Percentiles rank a stretch among this genome's conserved stretches.
Conservation (phyloP, 2,329 filamentous ascomycete genomes). For the Aureobasidium subglaciale region DNA sequence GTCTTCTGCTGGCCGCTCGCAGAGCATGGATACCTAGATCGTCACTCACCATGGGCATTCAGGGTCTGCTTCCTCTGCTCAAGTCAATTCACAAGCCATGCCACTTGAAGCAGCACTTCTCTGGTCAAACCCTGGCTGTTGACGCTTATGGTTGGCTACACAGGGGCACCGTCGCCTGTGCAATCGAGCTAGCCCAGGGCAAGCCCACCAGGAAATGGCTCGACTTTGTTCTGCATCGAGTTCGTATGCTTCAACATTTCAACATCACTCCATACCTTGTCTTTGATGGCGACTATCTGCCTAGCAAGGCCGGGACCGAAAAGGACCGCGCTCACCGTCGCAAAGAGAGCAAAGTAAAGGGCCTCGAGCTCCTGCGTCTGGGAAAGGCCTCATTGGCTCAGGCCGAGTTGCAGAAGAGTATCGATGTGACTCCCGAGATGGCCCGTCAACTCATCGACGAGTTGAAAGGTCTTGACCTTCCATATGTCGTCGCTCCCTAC, state of each 20-base stretch:
- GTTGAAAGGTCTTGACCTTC: conserved; percentile 69
- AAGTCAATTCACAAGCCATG: conserved; percentile 93
- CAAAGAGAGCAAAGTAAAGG: conserved; percentile 67
- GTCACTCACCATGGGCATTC: not conserved
- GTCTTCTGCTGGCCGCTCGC: not conserved
- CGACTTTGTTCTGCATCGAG: conserved; percentile 80
- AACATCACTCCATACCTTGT: conserved; percentile 91
- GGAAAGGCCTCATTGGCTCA: conserved; percentile 77
- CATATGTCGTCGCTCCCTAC: conserved; percentile 92
- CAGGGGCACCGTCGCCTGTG: conserved; percentile 82
- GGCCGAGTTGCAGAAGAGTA: conserved; percentile 83
- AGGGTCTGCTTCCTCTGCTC: conserved; percentile 37
- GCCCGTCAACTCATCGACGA: conserved; percentile 85
- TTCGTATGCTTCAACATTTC: conserved; percentile 90
- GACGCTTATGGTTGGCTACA: conserved; percentile 99
- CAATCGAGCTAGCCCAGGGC: conserved; percentile 79
- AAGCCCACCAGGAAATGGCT: conserved; percentile 87
- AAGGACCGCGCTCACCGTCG: conserved; percentile 66
- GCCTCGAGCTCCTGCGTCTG: conserved; percentile 71
- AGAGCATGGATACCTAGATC: not conserved
- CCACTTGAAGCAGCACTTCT: conserved; percentile 70
- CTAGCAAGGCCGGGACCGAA: conserved; percentile 87
- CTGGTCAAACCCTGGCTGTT: conserved; percentile 83
- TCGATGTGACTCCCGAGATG: conserved; percentile 96
- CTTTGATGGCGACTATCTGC: conserved; percentile 91